phyloP scores from a whole-genome alignment of 2,329 filamentous ascomycete species.

The Sporothrix inflata region DNA sequence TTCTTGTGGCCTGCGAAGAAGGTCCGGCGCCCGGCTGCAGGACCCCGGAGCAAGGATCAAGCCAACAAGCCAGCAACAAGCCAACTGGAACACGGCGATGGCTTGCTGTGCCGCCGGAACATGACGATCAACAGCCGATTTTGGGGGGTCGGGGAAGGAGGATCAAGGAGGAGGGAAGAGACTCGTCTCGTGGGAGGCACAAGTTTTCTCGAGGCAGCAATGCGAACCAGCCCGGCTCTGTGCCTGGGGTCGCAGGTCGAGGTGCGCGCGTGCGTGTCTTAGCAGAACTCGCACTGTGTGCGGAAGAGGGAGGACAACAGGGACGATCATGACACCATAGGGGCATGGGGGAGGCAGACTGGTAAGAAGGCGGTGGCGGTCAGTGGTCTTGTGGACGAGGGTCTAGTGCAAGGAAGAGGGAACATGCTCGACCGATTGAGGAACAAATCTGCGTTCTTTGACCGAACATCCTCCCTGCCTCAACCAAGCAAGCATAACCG shows the following conservation, averaged over 20 bases:
- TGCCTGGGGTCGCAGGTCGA: background rate
- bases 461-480: background rate
- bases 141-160: background rate
- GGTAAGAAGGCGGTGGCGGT: background rate
- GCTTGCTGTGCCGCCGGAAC: constrained; percentile 1
- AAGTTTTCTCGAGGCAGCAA: background rate
- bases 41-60: constrained; percentile 8
- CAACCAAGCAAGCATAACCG: background rate
- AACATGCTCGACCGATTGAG: no score
- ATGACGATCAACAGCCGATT: constrained; percentile 15
- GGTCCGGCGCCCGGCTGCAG: constrained; percentile 2
- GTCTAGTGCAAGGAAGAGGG: background rate
- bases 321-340: constrained; percentile 21
- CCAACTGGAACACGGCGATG: background rate
- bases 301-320: background rate
- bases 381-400: background rate
- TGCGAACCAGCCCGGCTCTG: background rate
- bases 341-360: background rate
- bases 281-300: background rate
- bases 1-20: constrained; percentile 7
- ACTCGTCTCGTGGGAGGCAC: background rate
- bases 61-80: background rate
- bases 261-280: background rate
- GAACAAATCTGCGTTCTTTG: background rate
- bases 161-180: background rate